A percentile compares a stretch with the other conserved stretches of the same genome.
Conservation (phyloP, 208 protist genomes). For the Trypanosoma melophagium region DNA sequence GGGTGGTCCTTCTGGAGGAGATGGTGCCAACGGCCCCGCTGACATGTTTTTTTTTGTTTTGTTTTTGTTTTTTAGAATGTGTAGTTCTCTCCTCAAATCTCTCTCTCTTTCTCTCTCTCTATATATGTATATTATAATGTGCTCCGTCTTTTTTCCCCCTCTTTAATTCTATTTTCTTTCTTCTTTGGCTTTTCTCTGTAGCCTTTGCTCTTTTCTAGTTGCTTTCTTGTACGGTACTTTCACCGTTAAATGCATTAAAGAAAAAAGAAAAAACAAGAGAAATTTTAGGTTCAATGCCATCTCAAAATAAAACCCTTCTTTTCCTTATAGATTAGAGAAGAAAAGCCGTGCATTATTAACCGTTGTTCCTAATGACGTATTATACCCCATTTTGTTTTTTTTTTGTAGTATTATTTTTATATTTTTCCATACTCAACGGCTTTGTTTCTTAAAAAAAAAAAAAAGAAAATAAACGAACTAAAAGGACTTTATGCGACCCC, state of each 20-base stretch:
- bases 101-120: too few relatives aligned
- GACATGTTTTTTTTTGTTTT: background rate
- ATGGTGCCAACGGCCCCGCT: background rate
- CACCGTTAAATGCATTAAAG: too few relatives aligned
- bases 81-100: too few relatives aligned
- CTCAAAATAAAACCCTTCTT: too few relatives aligned
- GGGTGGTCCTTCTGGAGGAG: background rate
- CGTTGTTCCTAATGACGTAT: too few relatives aligned
- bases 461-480: conserved; percentile 14
- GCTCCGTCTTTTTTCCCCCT: background rate
- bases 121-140: too few relatives aligned
- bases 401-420: background rate
- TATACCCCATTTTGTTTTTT: background rate
- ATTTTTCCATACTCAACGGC: background rate
- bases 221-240: background rate
- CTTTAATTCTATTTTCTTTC: background rate
- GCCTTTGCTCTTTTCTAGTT: background rate
- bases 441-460: conserved; percentile 6
- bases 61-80: background rate
- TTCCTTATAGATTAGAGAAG: too few relatives aligned
- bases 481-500: too few relatives aligned
- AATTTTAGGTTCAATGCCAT: too few relatives aligned
- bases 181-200: conserved; percentile 34
- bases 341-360: too few relatives aligned
- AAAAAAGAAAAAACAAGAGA: too few relatives aligned